phyloP scores from a whole-genome alignment of 768 basidiomycete genomes.

The Suillus ampliporus region DNA sequence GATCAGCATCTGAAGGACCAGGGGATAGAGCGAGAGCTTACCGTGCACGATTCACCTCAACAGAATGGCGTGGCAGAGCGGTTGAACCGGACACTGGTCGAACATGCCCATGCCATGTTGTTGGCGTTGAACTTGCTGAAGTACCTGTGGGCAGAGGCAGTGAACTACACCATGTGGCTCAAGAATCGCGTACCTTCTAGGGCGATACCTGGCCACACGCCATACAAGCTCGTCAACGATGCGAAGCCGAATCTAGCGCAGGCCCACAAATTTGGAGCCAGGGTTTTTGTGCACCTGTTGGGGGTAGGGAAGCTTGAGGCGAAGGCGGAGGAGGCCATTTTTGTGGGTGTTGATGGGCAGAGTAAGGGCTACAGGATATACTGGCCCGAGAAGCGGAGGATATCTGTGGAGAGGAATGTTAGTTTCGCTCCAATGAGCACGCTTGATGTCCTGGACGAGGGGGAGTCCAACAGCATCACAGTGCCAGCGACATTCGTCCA shows the following conservation, averaged over 20 bases:
- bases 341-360: conserved; percentile 41
- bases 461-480: conserved; percentile 17
- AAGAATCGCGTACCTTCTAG: conserved; percentile 38
- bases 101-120: conserved; percentile 28
- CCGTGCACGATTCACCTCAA: conserved; percentile 36
- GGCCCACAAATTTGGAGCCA: neutral
- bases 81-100: conserved; percentile 32
- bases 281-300: conserved; percentile 26
- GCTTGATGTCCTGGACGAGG: conserved; percentile 10
- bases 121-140: conserved; percentile 26
- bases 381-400: conserved; percentile 26
- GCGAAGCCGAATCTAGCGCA: neutral
- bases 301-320: conserved; percentile 31
- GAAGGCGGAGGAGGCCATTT: conserved; percentile 30
- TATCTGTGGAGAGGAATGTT: conserved; percentile 40
- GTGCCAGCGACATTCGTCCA: too few relatives aligned
- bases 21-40: conserved; percentile 39
- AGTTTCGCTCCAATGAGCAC: too few relatives aligned
- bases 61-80: conserved; percentile 40
- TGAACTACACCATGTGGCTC: conserved; percentile 40
- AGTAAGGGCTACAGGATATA: conserved; percentile 41
- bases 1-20: conserved; percentile 17
- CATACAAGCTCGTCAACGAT: conserved; percentile 21
- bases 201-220: conserved; percentile 27
- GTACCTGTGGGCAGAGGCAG: conserved; percentile 21